Evolutionary conservation across 2,329 filamentous ascomycete species (phyloP).

Genomic region (Claviceps cyperi): DNA sequence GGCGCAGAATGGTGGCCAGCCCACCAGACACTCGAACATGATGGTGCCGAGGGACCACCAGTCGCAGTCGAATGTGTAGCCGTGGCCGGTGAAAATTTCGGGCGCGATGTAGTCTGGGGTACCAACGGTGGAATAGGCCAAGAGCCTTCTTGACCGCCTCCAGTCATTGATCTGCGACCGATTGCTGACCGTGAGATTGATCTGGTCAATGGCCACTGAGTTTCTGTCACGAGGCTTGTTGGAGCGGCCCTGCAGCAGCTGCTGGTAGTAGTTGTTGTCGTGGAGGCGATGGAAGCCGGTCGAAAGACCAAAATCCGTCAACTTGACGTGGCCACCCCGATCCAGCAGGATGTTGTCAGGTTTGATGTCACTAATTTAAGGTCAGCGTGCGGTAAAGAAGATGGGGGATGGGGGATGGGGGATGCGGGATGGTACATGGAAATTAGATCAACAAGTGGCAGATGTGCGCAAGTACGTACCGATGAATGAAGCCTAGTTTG

Average conservation of each 20-base stretch:
- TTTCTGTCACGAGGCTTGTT: slow-evolving; percentile 67
- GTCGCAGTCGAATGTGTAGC: slow-evolving; percentile 93
- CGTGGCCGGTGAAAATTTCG: slow-evolving; percentile 93
- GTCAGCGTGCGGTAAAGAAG: background rate
- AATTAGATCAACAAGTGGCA: background rate
- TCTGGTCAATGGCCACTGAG: slow-evolving; percentile 93
- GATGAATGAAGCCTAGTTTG: slow-evolving; percentile 94
- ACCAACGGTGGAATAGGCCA: slow-evolving; percentile 96
- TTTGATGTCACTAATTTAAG: slow-evolving; percentile 70
- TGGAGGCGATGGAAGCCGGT: slow-evolving; percentile 97
- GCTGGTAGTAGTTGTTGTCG: slow-evolving; percentile 96
- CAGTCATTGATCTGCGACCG: slow-evolving; percentile 97
- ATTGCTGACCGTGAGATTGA: slow-evolving; percentile 95
- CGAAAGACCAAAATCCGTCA: slow-evolving; percentile 94
- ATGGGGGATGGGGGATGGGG: background rate
- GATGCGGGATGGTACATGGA: background rate
- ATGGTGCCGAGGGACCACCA: slow-evolving; percentile 99
- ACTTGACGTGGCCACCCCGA: slow-evolving; percentile 88
- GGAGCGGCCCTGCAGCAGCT: slow-evolving; percentile 70
- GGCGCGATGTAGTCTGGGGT: slow-evolving; percentile 98
- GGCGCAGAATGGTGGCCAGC: slow-evolving; percentile 97
- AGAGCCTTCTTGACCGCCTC: slow-evolving; percentile 85
- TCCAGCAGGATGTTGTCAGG: slow-evolving; percentile 97
- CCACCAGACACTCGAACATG: slow-evolving; percentile 98
- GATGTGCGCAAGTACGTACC: slow-evolving; percentile 41